Percentiles rank a stretch among this genome's conserved stretches.
These are phyloP conservation scores for Fraxinus excelsior DNA, from an alignment of 257 asterid genomes.

Conservation along the genomic window DNA sequence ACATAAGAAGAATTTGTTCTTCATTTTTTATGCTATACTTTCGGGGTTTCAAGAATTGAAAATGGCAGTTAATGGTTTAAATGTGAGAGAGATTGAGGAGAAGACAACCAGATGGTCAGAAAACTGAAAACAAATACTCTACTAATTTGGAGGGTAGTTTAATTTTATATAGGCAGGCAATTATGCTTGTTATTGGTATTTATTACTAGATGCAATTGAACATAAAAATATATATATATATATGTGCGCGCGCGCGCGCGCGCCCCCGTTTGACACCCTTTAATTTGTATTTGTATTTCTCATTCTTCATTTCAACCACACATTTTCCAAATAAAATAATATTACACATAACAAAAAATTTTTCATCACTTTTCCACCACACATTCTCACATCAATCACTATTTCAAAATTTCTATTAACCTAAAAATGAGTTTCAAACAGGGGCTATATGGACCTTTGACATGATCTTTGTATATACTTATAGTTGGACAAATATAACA, in stretches of 20 bases:
- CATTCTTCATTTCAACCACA: no score
- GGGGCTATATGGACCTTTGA: not conserved
- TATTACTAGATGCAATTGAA: not conserved
- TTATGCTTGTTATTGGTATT: not conserved
- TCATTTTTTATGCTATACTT: slow-evolving; percentile 9
- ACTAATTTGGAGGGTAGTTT: not conserved
- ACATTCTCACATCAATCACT: no score
- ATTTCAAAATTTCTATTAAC: no score
- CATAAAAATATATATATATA: not conserved
- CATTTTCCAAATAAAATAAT: no score
- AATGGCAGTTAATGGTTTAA: slow-evolving; percentile 8
- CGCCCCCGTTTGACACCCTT: no score
- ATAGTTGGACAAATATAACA: not conserved
- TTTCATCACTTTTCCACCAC: no score
- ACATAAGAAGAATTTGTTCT: slow-evolving; percentile 24
- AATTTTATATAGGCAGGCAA: not conserved
- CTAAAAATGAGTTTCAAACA: no score
- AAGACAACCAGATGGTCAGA: slow-evolving; percentile 12
- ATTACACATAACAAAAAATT: no score
- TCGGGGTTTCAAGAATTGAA: not conserved
- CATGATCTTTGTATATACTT: not conserved
- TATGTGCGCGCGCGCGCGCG: no score
- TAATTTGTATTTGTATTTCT: no score
- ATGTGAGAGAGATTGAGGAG: not conserved
- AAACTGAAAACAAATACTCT: not conserved